These are phyloP conservation scores for Colletotrichum brevisporum DNA, from an alignment of 2,329 filamentous ascomycete species.

Conservation along the genomic window DNA sequence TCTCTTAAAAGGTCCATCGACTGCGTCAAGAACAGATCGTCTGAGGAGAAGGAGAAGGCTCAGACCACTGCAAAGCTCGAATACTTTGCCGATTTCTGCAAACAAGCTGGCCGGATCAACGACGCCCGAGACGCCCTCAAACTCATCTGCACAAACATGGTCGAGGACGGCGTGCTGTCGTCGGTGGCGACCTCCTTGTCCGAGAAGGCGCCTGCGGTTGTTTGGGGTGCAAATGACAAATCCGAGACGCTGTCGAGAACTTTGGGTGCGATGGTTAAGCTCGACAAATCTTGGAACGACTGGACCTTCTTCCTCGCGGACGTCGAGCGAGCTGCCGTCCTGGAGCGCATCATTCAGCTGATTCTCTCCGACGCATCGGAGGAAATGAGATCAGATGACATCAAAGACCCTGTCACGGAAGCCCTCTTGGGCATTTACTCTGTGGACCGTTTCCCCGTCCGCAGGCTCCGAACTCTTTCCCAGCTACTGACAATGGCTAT, in stretches of 20 bases:
- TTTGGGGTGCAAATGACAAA: constrained; percentile 68
- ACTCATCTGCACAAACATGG: constrained; percentile 72
- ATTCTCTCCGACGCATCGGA: constrained; percentile 53
- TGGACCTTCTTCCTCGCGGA: constrained; percentile 68
- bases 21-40: constrained; percentile 67
- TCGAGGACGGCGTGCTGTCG: constrained; percentile 70
- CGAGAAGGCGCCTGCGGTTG: constrained; percentile 62
- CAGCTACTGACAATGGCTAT: constrained; percentile 63
- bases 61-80: constrained; percentile 76
- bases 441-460: constrained; percentile 64
- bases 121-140: constrained; percentile 72
- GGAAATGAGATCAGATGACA: constrained; percentile 48
- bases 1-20: constrained; percentile 76
- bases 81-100: constrained; percentile 73
- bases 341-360: constrained; percentile 73
- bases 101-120: constrained; percentile 64
- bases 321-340: constrained; percentile 67
- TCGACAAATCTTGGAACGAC: constrained; percentile 69
- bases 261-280: constrained; percentile 71
- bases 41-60: constrained; percentile 70
- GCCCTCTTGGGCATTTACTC: constrained; percentile 65
- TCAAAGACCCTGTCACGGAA: constrained; percentile 62
- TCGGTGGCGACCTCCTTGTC: constrained; percentile 65
- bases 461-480: constrained; percentile 66
- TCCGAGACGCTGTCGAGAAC: constrained; percentile 70